Conservation (phyloP, 2,329 filamentous ascomycete genomes). For the Clonostachys rosea region DNA sequence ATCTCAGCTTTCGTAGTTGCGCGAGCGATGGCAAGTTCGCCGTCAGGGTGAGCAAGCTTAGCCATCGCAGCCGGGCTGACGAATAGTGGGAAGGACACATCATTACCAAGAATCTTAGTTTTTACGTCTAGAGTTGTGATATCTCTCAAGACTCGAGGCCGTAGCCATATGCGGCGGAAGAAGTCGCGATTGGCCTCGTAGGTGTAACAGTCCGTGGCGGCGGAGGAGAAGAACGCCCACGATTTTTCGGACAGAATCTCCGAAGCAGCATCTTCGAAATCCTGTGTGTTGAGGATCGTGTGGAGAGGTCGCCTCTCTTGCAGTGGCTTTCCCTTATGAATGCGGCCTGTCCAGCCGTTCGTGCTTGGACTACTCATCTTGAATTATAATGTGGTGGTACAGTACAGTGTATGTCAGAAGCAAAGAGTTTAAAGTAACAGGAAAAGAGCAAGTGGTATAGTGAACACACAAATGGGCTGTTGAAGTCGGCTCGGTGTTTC, state of each 20-base stretch:
- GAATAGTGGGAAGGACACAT: constrained; percentile 49
- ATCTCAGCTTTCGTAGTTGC: constrained; percentile 23
- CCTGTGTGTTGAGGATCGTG: constrained; percentile 28
- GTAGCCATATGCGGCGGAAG: constrained; percentile 49
- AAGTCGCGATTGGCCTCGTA: constrained; percentile 45
- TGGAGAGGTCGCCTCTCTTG: neutral
- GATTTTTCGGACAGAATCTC: constrained; percentile 49
- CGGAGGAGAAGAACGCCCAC: constrained; percentile 61
- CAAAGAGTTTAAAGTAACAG: no score
- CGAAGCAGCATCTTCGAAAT: constrained; percentile 51
- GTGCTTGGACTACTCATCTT: no score
- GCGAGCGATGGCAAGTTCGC: constrained; percentile 50
- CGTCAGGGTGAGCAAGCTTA: constrained; percentile 52
- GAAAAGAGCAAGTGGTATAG: no score
- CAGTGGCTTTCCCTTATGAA: neutral
- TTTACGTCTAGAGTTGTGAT: constrained; percentile 41
- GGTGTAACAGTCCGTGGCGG: constrained; percentile 50
- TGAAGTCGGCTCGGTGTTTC: no score
- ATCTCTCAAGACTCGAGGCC: constrained; percentile 48
- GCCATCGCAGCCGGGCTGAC: constrained; percentile 58
- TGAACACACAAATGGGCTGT: no score
- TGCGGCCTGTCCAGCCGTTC: no score
- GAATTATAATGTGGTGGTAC: no score
- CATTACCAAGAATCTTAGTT: constrained; percentile 46
- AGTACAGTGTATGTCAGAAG: no score